phyloP scores from a whole-genome alignment of 805 yeast species.

The Maudiozyma serrabonitensis region DNA sequence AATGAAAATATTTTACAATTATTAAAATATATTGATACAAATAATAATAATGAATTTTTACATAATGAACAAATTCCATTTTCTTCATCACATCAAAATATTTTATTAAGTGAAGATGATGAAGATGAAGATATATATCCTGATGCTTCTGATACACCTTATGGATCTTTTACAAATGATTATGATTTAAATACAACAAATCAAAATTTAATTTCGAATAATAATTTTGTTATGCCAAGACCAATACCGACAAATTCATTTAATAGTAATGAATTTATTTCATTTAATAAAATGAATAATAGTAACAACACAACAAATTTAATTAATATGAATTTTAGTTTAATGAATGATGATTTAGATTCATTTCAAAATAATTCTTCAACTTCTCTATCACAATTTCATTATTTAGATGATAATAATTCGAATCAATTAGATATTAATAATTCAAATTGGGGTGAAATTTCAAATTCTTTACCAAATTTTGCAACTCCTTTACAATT shows the following conservation, averaged over 20 bases:
- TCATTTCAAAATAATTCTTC: neutral
- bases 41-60: neutral
- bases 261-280: neutral
- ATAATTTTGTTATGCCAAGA: neutral
- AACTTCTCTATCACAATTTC: neutral
- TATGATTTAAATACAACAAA: neutral
- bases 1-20: neutral
- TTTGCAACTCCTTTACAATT: neutral
- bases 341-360: neutral
- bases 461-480: neutral
- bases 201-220: neutral
- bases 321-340: neutral
- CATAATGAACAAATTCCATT: neutral
- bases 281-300: neutral
- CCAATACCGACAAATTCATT: neutral
- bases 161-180: conserved; percentile 2
- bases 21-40: neutral
- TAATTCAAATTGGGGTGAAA: neutral
- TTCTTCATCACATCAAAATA: neutral
- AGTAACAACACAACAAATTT: neutral
- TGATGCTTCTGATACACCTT: neutral
- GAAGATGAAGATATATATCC: too few relatives aligned
- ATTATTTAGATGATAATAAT: neutral
- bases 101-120: too few relatives aligned
- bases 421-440: neutral